Conservation (phyloP, 2,329 filamentous ascomycete species). For the Sclerotiophoma versabilis region DNA sequence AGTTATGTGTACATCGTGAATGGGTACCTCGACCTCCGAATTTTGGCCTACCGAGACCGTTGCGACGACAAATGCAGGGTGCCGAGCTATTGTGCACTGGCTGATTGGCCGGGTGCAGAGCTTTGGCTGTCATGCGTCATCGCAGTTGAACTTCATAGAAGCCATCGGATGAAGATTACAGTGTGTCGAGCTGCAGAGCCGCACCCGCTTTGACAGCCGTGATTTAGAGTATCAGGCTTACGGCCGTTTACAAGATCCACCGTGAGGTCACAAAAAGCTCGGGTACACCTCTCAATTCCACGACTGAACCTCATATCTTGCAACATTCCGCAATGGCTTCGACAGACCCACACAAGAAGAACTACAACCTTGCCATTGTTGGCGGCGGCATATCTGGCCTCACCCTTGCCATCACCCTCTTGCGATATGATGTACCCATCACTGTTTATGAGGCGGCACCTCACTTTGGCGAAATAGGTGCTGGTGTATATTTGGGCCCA, state of each 20-base stretch:
- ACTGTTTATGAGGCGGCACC: slow-evolving; percentile 64
- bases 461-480: slow-evolving; percentile 65
- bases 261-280: neutral
- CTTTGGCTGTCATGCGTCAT: slow-evolving; percentile 20
- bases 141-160: slow-evolving; percentile 6
- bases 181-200: slow-evolving; percentile 17
- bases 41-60: slow-evolving; percentile 3
- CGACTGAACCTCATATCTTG: neutral
- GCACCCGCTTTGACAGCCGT: slow-evolving; percentile 11
- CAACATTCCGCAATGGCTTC: slow-evolving; percentile 27
- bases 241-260: no score
- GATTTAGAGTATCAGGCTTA: neutral
- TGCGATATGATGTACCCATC: slow-evolving; percentile 55
- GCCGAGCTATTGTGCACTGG: slow-evolving; percentile 1
- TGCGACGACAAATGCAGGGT: slow-evolving; percentile 9
- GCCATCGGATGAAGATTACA: slow-evolving; percentile 21
- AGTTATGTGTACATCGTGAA: neutral
- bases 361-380: slow-evolving; percentile 62
- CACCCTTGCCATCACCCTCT: slow-evolving; percentile 61
- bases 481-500: slow-evolving; percentile 64
- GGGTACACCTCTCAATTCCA: neutral
- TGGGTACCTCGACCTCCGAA: neutral
- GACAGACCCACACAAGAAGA: slow-evolving; percentile 32
- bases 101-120: slow-evolving; percentile 10
- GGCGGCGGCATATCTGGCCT: slow-evolving; percentile 67